phyloP scores from a whole-genome alignment of 495 filamentous ascomycete species.

The Bacidia rubella region DNA sequence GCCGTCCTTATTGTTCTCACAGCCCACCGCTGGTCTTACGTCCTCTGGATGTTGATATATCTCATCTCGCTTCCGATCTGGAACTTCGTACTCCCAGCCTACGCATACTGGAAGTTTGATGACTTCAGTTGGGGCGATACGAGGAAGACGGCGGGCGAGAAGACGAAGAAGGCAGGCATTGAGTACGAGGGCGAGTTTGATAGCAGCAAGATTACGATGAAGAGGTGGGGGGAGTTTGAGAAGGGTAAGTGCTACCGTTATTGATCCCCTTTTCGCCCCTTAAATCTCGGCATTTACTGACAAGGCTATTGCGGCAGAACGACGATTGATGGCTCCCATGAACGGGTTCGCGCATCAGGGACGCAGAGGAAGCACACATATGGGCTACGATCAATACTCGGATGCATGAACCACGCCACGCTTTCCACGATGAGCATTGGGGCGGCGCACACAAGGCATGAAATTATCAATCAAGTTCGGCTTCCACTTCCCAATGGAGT shows the following conservation, averaged over 20 bases:
- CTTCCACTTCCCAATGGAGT: too few relatives aligned
- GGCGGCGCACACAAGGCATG: too few relatives aligned
- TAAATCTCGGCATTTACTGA: not conserved
- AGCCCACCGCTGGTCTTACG: conserved; percentile 86
- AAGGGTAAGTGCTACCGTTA: conserved; percentile 37
- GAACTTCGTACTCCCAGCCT: conserved; percentile 91
- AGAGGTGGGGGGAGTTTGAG: conserved; percentile 95
- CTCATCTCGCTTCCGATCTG: conserved; percentile 86
- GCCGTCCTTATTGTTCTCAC: conserved; percentile 89
- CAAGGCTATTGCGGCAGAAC: conserved; percentile 19
- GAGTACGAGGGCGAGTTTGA: conserved; percentile 95
- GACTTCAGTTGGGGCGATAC: conserved; percentile 99
- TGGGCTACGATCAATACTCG: conserved; percentile 38
- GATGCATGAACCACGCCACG: conserved; percentile 25
- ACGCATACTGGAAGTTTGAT: conserved; percentile 99
- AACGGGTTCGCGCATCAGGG: conserved; percentile 10
- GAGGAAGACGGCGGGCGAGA: conserved; percentile 85
- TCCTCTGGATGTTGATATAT: conserved; percentile 95
- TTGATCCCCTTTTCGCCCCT: not conserved
- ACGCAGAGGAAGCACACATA: conserved; percentile 23
- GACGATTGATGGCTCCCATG: conserved; percentile 24
- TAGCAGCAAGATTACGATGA: conserved; percentile 96
- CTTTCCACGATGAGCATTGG: not conserved
- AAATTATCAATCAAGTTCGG: too few relatives aligned
- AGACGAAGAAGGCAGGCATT: conserved; percentile 59